Base-by-base conservation (phyloP, 2,329 filamentous ascomycete genomes). In the Meredithiella fracta region DNA sequence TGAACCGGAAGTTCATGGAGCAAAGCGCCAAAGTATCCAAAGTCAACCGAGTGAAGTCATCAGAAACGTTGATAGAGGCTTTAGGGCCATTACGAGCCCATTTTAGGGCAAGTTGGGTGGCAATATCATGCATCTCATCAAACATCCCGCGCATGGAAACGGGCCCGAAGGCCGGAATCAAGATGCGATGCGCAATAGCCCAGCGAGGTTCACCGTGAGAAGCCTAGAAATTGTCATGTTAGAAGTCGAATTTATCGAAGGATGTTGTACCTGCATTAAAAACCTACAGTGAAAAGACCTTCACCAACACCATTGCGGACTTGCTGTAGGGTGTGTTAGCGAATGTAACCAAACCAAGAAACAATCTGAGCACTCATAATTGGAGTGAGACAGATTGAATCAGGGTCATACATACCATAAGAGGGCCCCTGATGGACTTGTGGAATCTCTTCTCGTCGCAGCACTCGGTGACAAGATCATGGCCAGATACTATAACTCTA, bases 1-100 rank as follows among this genome's bases (percentile, higher is more conserved):
- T 88, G 72, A 88, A 88, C 17, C 84, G 79, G 58, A 74, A 83
- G 38, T 77, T 77, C 79, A 86, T 83, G n/a, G 78, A 72, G 65
- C 82, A 84, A 2, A 89, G 72, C 1, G 81, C 82, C 7, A 89
- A 73, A 0, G 83, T 84, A 64, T 89, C 85, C 1, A 89, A 73
- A 0, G 84, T 80, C 31, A 88, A 69, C n/a, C 83, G 75, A 1
- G 83, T 86, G 60, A 86, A 85, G 65, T 86, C 82, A 17, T 83
- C 79, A 0, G 77, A 74, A 0, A 78, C 76, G 47, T 73, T 69
- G 58, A 89, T 83, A 8, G 74, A 69, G 47, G 73, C 65, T 1
- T 71, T 65, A 1, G 78, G 68, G 0, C 84, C 84, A 60, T 78
- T 72, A 34, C 83, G 73, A 17, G 81, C 82, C 75, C 82, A 82